Evolutionary conservation across 768 basidiomycete species (phyloP), one percentile per base, ranked within the genome.

Genomic region (Phaffia tasmanica): DNA sequence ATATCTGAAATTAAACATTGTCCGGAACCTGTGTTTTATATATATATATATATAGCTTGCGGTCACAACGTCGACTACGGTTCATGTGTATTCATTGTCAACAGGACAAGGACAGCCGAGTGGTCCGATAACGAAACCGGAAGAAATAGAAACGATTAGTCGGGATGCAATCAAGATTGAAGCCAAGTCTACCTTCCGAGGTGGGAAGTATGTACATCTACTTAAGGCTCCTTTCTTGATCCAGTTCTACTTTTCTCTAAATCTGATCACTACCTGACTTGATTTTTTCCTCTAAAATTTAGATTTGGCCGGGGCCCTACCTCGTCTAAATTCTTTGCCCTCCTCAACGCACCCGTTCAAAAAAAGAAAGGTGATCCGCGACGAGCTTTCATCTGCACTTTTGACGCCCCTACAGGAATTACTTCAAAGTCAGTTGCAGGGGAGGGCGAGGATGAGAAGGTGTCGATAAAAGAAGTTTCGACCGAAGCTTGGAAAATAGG

Each of bases 401-500:
- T 74, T 48, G 71, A 25, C 25, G 6, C 25, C 27, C 25, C 19
- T n/a, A 6, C 27, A n/a, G n/a, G n/a, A n/a, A n/a, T n/a, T n/a
- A n/a, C n/a, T n/a, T n/a, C n/a, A 7, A n/a, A 25, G 14, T 27
- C 49, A 15, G 16, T 29, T 14, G 47, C 54, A 2, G 54, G 54
- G n/a, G 65, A 62, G 15, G 27, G 54, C 6, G 62, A 55, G 25
- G 54, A 65, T 54, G 71, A 83, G 75, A 67, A 68, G 51, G 54
- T 53, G 64, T 32, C 54, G 67, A 19, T 53, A 47, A 63, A 64
- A 60, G 70, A 70, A 70, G 71, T 51, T 62, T 73, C 64, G 67
- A 64, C 70, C 35, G 81, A 81, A 1, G 89, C 4, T 42, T 42
- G 89, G 88, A 81, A 80, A 21, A 77, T 85, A 6, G 80, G 83